Evolutionary conservation across 768 basidiomycete genomes (phyloP).

Genomic region (Mycena leptocephala): DNA sequence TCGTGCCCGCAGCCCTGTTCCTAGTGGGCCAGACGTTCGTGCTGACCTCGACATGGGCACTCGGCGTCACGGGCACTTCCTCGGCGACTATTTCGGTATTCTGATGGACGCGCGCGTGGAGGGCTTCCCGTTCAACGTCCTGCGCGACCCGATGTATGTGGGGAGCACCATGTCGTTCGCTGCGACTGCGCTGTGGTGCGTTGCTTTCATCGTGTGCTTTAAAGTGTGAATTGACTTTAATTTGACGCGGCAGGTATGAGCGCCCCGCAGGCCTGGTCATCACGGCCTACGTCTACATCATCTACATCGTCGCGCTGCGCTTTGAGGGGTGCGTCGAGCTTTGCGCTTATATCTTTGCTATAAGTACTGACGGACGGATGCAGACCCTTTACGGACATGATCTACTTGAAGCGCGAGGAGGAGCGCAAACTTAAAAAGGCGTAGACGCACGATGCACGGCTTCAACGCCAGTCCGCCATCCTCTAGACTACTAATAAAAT

Average conservation of each 20-base stretch:
- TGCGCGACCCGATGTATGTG: constrained; percentile 97
- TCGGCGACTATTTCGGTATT: constrained; percentile 90
- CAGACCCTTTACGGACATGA: constrained; percentile 88
- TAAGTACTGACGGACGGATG: constrained; percentile 6
- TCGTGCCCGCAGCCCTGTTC: constrained; percentile 76
- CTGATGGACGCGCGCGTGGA: constrained; percentile 93
- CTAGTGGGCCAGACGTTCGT: constrained; percentile 88
- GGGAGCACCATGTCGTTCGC: constrained; percentile 94
- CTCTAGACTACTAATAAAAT: not conserved
- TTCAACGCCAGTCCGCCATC: constrained; percentile 51
- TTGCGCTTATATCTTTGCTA: not conserved
- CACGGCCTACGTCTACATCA: constrained; percentile 85
- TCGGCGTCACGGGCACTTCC: constrained; percentile 97
- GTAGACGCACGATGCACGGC: constrained; percentile 30
- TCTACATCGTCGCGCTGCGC: constrained; percentile 87
- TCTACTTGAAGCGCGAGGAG: constrained; percentile 75
- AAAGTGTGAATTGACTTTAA: not conserved
- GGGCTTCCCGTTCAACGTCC: constrained; percentile 95
- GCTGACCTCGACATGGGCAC: constrained; percentile 88
- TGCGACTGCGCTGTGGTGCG: constrained; percentile 90
- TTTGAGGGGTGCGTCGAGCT: constrained; percentile 86
- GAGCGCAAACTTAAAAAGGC: constrained; percentile 41
- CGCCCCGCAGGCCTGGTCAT: constrained; percentile 89
- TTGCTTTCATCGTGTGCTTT: constrained; percentile 16
- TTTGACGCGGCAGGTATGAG: constrained; percentile 74